These are phyloP conservation scores for Wickerhamiella siamensis DNA, from an alignment of 805 yeast genomes.

Conservation along the genomic window DNA sequence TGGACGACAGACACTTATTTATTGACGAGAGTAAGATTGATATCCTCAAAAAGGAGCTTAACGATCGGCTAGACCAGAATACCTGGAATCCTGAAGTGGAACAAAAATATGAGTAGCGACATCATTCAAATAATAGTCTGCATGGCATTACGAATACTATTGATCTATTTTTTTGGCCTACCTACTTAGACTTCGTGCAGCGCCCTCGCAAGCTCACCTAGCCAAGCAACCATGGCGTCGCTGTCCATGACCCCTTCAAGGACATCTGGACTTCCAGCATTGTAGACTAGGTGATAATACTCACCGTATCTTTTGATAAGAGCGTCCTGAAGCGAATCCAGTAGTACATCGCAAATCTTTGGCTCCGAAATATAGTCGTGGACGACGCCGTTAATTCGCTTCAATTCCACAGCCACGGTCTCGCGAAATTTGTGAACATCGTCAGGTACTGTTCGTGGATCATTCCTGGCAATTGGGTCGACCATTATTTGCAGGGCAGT, in stretches of 20 bases:
- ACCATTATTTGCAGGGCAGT: constrained; percentile 37
- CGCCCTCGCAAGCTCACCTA: constrained; percentile 25
- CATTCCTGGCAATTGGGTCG: constrained; percentile 29
- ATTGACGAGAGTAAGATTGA: constrained; percentile 67
- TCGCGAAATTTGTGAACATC: constrained; percentile 33
- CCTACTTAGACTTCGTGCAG: background rate
- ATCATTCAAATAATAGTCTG: background rate
- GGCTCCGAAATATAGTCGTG: constrained; percentile 41
- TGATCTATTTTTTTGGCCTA: background rate
- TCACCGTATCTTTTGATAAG: constrained; percentile 43
- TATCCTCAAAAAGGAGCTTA: constrained; percentile 63
- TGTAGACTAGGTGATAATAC: constrained; percentile 29
- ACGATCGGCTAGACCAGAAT: constrained; percentile 61
- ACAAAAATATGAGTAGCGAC: background rate
- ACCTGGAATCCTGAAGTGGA: constrained; percentile 70
- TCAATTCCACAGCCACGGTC: constrained; percentile 39
- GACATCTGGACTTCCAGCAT: constrained; percentile 16
- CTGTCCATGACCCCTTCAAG: constrained; percentile 44
- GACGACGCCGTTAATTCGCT: constrained; percentile 40
- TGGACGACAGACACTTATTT: constrained; percentile 82
- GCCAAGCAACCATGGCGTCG: constrained; percentile 42
- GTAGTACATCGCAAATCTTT: constrained; percentile 35
- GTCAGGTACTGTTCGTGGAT: constrained; percentile 21
- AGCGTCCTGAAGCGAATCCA: constrained; percentile 54
- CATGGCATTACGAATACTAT: background rate